These are phyloP conservation scores for Thalassiosira mediterranea DNA, from an alignment of 352 stramenopile species.

Conservation along the genomic window DNA sequence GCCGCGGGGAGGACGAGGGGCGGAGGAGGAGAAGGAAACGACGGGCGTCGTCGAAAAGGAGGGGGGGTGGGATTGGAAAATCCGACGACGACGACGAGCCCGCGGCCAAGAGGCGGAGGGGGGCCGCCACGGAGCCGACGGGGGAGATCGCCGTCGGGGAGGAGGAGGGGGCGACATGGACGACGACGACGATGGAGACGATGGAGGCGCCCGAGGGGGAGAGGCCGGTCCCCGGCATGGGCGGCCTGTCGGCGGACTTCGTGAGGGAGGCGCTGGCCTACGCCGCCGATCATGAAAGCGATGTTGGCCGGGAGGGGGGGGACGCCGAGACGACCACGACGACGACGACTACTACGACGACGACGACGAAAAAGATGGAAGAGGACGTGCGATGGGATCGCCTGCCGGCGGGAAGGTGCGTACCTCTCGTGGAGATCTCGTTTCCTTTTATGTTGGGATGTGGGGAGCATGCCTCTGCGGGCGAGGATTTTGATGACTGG, in stretches of 20 bases:
- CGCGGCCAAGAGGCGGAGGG: not conserved
- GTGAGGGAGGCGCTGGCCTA: slow-evolving; percentile 28
- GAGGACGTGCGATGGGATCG: slow-evolving; percentile 25
- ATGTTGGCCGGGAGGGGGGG: not conserved
- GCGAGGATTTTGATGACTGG: too few species aligned
- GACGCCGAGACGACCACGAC: not conserved
- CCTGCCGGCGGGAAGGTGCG: slow-evolving; percentile 31
- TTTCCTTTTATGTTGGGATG: too few species aligned
- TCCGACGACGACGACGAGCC: not conserved
- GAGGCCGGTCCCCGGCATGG: slow-evolving; percentile 44
- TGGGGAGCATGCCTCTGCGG: too few species aligned
- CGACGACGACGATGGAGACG: not conserved
- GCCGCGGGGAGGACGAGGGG: not conserved
- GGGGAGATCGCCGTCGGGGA: not conserved
- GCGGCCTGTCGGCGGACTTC: slow-evolving; percentile 40
- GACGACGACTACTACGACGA: not conserved
- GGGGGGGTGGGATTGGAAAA: not conserved
- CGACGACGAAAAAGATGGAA: slow-evolving; percentile 12
- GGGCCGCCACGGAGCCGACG: not conserved
- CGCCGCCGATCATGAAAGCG: not conserved
- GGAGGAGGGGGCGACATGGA: not conserved
- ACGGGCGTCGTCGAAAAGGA: not conserved
- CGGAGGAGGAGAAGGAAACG: not conserved
- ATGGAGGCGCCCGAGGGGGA: slow-evolving; percentile 14
- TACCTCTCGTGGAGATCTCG: too few species aligned